Conservation (phyloP, 2,329 filamentous ascomycete species). For the Arthrobotrys sphaeroides region DNA sequence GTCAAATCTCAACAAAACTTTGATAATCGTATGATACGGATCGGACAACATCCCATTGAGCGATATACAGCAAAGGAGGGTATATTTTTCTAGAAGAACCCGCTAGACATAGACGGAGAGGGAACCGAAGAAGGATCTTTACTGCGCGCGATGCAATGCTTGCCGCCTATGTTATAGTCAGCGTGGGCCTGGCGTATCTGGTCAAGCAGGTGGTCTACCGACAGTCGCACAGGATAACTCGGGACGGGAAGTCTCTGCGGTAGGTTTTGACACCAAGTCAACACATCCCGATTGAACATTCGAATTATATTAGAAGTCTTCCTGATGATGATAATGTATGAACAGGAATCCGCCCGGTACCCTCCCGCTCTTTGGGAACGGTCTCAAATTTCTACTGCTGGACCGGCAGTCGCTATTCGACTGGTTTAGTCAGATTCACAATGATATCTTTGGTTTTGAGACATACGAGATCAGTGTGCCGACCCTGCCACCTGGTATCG, state of each 20-base stretch:
- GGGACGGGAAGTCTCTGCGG: constrained; percentile 31
- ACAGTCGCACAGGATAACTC: constrained; percentile 24
- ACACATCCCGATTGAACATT: background rate
- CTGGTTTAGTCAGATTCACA: constrained; percentile 51
- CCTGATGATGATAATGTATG: background rate
- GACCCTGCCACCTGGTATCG: constrained; percentile 70
- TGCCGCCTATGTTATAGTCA: constrained; percentile 32
- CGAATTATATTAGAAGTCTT: background rate
- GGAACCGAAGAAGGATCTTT: background rate
- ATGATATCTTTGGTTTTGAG: constrained; percentile 66
- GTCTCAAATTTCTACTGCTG: constrained; percentile 44
- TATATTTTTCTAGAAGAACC: no score
- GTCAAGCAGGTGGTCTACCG: constrained; percentile 46
- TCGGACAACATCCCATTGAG: background rate
- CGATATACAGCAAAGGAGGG: no score
- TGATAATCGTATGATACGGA: constrained; percentile 6
- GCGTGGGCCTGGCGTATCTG: constrained; percentile 27
- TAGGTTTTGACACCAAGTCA: constrained; percentile 9
- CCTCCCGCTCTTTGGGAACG: constrained; percentile 40
- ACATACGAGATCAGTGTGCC: constrained; percentile 73
- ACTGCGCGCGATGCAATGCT: constrained; percentile 44
- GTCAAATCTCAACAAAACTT: constrained; percentile 39
- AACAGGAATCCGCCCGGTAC: constrained; percentile 42
- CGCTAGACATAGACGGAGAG: no score
- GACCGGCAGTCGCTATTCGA: constrained; percentile 47